Evolutionary conservation across 495 filamentous ascomycete genomes (phyloP), one percentile per base, ranked within the genome.

Genomic region (Hypomontagnella submonticulosa): DNA sequence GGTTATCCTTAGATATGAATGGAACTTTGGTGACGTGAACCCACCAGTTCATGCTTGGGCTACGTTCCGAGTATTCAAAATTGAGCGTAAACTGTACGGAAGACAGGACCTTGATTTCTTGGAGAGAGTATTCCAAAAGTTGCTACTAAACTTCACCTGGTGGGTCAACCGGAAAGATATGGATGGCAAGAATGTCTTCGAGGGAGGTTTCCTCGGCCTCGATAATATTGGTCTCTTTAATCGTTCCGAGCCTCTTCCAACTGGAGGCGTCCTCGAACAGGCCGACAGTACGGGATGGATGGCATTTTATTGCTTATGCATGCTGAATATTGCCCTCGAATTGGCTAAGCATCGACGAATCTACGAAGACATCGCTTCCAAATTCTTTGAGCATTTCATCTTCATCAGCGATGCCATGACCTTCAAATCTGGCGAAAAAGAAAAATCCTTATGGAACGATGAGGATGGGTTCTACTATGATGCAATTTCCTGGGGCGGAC

Each of bases 271-370:
- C 2, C 83, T 98, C 13, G 94, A 97, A 76, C 94, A 98, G 78
- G 94, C 94, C 8, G 94, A 98, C 81, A 96, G 92, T 67, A 98
- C 94, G 4, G 94, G 94, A 49, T 98, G 94, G 94, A 98, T 98
- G 94, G 94, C 89, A 11, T 97, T 97, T 73, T 98, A 97, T 77
- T 96, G 87, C 64, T 79, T 98, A 50, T 89, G 85, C 77, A 98
- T 98, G 94, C 82, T 98, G 67, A 98, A 98, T 74, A 97, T 98
- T 70, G 89, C 93, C 8, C 83, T 98, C 16, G 94, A 97, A 76
- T 80, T 98, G 56, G 93, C 94, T 18, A 98, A 97, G 78, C 92
- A 97, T 73, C 87, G 94, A 10, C 87, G 94, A n/a, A 96, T 89
- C 42, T 98, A 98, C 73, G 94, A 98, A 80, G 94, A 98, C 65